Evolutionary conservation across 208 protist species (phyloP).

Genomic region (Trypanosomatidae sp.): DNA sequence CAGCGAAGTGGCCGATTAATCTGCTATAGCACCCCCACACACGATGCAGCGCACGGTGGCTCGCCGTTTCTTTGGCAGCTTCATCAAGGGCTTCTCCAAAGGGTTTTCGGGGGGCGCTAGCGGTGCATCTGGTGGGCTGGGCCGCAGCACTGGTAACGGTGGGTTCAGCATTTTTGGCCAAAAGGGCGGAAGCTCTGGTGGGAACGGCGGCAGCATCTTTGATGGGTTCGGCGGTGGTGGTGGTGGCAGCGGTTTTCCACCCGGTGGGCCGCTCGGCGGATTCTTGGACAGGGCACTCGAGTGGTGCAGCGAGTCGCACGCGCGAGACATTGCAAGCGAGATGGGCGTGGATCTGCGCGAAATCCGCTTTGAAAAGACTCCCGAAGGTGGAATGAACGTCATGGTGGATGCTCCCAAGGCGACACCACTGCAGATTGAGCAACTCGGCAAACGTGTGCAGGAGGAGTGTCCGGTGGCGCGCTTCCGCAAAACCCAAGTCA

Average conservation of each 20-base stretch:
- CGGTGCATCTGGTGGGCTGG: slow-evolving; percentile 6
- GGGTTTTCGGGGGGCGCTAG: slow-evolving; percentile 32
- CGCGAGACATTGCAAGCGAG: slow-evolving; percentile 68
- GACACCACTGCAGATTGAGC: slow-evolving; percentile 84
- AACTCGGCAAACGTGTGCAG: slow-evolving; percentile 78
- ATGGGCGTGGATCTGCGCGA: slow-evolving; percentile 76
- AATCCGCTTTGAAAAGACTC: slow-evolving; percentile 76
- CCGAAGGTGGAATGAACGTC: slow-evolving; percentile 73
- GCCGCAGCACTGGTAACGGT: slow-evolving; percentile 8
- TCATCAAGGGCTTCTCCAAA: slow-evolving; percentile 50
- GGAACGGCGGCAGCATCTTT: slow-evolving; percentile 1
- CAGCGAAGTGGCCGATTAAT: neutral
- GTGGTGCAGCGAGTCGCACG: slow-evolving; percentile 85
- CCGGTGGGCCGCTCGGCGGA: slow-evolving; percentile 57
- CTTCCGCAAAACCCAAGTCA: slow-evolving; percentile 78
- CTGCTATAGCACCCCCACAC: neutral
- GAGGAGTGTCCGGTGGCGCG: slow-evolving; percentile 89
- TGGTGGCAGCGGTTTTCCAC: slow-evolving; percentile 20
- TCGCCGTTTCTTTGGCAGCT: slow-evolving; percentile 40
- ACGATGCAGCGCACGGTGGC: slow-evolving; percentile 34
- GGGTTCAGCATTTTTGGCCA: slow-evolving; percentile 22
- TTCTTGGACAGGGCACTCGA: slow-evolving; percentile 84
- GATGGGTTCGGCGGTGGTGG: slow-evolving; percentile 12
- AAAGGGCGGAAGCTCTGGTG: slow-evolving; percentile 10
- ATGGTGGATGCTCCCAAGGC: slow-evolving; percentile 82